Evolutionary conservation across 768 basidiomycete species (phyloP).

Genomic region (Termitomyces sp.): DNA sequence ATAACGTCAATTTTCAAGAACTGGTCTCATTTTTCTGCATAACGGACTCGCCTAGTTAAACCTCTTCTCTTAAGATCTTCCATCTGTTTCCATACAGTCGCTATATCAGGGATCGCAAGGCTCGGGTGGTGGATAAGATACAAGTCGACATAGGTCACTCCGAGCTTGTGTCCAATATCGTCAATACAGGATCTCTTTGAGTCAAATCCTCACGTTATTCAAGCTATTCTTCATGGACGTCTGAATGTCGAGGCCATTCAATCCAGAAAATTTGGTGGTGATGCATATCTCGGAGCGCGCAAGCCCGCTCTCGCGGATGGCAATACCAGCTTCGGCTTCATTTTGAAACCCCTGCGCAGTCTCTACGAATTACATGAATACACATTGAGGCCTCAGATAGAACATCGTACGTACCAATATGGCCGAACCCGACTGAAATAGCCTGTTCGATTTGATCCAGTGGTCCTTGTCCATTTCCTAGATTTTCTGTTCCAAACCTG

Average conservation of each 20-base stretch:
- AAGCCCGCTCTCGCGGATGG: conserved; percentile 42
- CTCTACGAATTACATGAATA: conserved; percentile 28
- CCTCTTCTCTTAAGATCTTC: conserved; percentile 46
- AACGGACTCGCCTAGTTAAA: conserved; percentile 28
- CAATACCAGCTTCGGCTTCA: conserved; percentile 32
- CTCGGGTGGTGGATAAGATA: conserved; percentile 62
- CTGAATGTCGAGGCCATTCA: conserved; percentile 9
- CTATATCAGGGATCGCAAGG: conserved; percentile 23
- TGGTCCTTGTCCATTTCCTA: conserved; percentile 50
- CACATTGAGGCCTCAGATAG: neutral
- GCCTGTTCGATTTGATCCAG: conserved; percentile 58
- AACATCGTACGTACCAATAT: conserved; percentile 40
- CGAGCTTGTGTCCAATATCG: conserved; percentile 38
- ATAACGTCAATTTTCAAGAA: neutral
- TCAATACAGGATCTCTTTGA: neutral
- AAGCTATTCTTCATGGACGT: conserved; percentile 41
- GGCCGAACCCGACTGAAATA: conserved; percentile 53
- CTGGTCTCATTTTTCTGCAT: neutral
- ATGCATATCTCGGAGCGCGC: conserved; percentile 40
- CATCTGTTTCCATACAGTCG: conserved; percentile 47
- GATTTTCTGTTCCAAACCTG: conserved; percentile 58
- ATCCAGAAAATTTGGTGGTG: conserved; percentile 45
- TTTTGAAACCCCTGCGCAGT: conserved; percentile 52
- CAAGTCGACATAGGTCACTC: conserved; percentile 54
- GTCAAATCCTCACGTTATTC: conserved; percentile 31